Evolutionary conservation across 495 filamentous ascomycete species (phyloP), one percentile per base, ranked within the genome.

Genomic region (Penicillium goetzii): DNA sequence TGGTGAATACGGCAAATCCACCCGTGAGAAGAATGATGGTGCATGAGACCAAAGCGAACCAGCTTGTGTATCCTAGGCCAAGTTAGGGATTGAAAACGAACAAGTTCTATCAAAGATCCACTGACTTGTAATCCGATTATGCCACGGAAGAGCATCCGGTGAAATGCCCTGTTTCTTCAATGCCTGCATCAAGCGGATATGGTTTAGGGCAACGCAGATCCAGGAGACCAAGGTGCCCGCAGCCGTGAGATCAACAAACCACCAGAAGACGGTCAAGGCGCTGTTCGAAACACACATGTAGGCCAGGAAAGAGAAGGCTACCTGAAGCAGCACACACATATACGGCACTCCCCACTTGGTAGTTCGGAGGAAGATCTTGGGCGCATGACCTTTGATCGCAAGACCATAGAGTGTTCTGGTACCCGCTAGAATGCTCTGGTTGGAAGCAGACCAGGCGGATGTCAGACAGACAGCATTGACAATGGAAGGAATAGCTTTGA

Each of bases 291-390:
- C 74, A 57, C 79, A 84, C 76, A 89, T 83, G 60, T 85, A 89
- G 32, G 84, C 83, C n/a, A 89, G 70, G 12, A 81, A 75, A 62
- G 84, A 82, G 68, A 87, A 85, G 10, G 72, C 72, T 0, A 80
- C 70, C 56, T 85, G 84, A 40, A 85, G 62, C 9, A 78, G 47
- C 2, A 87, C 83, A 62, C 84, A 87, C 64, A 80, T 78, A 58
- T 85, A 88, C 3, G 87, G 86, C 6, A 86, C 83, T 49, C 88
- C 88, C 74, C 84, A 83, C 25, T 78, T 82, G 43, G 81, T 88
- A 2, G 85, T 89, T 1, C 76, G 70, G 12, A 88, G 73, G 67
- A 88, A 81, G 45, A 81, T 62, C 40, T 68, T 73, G 11, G 81
- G 79, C 1, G 81, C 81, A 58, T 81, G 79, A 15, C 77, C 74